Conservation (phyloP, 2,329 filamentous ascomycete genomes). For the Pseudogymnoascus sp. region DNA sequence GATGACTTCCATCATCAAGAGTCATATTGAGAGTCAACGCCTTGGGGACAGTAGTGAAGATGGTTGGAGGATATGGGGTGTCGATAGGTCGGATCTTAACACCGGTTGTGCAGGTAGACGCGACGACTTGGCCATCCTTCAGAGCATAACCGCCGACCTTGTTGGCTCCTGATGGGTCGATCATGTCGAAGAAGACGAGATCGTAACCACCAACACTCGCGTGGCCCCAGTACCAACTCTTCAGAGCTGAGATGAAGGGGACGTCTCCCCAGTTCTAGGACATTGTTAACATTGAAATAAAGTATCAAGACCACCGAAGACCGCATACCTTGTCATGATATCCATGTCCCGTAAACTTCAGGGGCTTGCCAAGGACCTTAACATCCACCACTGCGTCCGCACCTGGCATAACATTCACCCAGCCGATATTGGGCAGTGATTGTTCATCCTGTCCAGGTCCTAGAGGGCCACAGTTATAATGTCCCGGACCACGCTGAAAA, state of each 20-base stretch:
- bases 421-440: conserved; percentile 13
- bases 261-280: not conserved
- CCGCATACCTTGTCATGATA: conserved; percentile 2
- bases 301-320: not conserved
- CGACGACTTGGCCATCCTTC: not conserved
- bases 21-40: not conserved
- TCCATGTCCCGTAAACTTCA: not conserved
- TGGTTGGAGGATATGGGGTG: conserved; percentile 1
- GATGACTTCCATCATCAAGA: conserved; percentile 4
- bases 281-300: not conserved
- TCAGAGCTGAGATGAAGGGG: too few species aligned
- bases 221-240: conserved; percentile 7
- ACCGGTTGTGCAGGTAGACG: not conserved
- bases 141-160: conserved; percentile 1
- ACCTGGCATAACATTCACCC: not conserved
- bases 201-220: not conserved
- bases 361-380: not conserved
- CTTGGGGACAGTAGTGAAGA: not conserved
- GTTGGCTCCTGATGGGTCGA: not conserved
- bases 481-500: too few species aligned
- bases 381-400: not conserved
- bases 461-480: too few species aligned
- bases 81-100: not conserved
- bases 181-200: conserved; percentile 1
- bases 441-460: too few species aligned